Evolutionary conservation across 2,329 filamentous ascomycete genomes (phyloP), one percentile per base, ranked within the genome.

Genomic region (Colletotrichum falcatum): DNA sequence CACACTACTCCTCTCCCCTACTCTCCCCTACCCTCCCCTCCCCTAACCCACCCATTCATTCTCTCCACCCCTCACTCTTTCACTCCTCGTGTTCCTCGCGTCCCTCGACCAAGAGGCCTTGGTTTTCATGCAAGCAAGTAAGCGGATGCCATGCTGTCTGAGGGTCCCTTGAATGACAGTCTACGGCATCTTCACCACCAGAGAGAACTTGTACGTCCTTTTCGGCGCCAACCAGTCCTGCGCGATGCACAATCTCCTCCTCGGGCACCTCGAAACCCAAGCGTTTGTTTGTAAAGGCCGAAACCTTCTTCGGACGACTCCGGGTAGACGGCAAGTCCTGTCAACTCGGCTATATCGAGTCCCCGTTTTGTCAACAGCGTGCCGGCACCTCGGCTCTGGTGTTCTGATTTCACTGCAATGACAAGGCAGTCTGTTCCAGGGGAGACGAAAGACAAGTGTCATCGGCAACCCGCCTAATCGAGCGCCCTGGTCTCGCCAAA

Each of bases 321-420:
- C 51, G 86, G 78, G 75, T 86, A 86, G 5, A 84, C 76, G 5
- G 83, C 83, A 37, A 85, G 67, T 14, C 74, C 74, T 20, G 79
- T 74, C 28, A 79, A 67, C 61, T 82, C 77, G 64, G 80, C 77
- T 59, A 79, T 73, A 37, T 80, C 75, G 9, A 78, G 74, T 18
- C 81, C 83, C 75, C 79, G 83, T 72, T 84, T 76, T 58, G 83
- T 80, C 46, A 85, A 74, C 33, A 80, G 73, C 2, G 79, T 78
- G 20, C 83, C 84, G 9, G 82, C 79, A n/a, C 81, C 82, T 65
- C 78, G 81, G 33, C 83, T 79, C 70, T 86, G 83, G 72, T 80
- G 74, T 59, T 77, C 76, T 4, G 84, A 83, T 53, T 83, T 79
- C 8, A 86, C 81, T 26, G 81, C 84, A 66, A 85, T 80, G 56